phyloP scores from a whole-genome alignment of 139 green algal species.

The Parachlorella kessleri region DNA sequence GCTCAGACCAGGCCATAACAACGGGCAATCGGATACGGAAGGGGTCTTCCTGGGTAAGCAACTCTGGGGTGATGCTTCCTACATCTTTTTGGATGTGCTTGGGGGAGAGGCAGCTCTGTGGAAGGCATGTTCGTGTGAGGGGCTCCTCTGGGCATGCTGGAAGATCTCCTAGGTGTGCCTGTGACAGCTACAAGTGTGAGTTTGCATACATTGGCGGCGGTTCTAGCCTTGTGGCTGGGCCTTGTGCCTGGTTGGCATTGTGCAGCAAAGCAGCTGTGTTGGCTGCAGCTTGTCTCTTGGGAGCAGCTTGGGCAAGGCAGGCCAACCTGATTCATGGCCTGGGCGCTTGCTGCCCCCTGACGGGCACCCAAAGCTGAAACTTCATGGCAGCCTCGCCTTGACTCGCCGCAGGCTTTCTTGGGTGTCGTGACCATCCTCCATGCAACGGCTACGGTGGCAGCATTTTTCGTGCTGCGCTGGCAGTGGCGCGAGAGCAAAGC shows the following conservation, averaged over 20 bases:
- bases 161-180: constrained; percentile 14
- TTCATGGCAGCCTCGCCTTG: no score
- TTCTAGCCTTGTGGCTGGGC: no score
- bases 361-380: no score
- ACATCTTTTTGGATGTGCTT: constrained; percentile 2
- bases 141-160: constrained; percentile 52
- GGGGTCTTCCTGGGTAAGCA: no score
- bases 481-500: no score
- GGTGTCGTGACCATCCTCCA: no score
- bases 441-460: neutral
- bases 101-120: neutral
- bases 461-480: no score
- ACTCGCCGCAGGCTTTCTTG: no score
- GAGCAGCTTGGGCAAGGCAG: constrained; percentile 24
- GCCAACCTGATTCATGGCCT: neutral
- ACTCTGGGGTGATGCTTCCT: no score
- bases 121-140: constrained; percentile 39
- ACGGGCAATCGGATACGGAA: no score
- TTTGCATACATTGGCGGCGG: no score
- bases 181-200: neutral
- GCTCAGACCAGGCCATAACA: no score
- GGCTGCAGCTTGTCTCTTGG: constrained; percentile 12
- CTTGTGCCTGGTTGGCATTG: neutral
- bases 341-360: neutral
- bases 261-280: constrained; percentile 30